Base-by-base conservation (phyloP, 345 rosid genomes). In the Rhodomyrtus tomentosa region DNA sequence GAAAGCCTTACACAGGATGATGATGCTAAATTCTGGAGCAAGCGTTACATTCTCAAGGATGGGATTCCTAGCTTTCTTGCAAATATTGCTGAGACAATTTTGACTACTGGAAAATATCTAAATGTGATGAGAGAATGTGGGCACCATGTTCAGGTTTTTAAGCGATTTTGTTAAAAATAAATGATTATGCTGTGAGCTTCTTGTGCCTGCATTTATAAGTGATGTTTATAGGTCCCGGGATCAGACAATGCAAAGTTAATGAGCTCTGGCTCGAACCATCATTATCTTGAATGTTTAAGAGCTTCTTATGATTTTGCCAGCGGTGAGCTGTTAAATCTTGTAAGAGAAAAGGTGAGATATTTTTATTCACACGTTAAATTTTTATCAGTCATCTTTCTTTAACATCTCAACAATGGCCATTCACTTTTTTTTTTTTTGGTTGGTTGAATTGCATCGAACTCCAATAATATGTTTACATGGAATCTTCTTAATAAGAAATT, bases 71-170 rank as follows among this genome's bases (percentile, higher is more conserved):
- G 96, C 92, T 97, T 95, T 92, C 98, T 95, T 89, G 93, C 96
- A 88, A 97, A 95, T 87, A 93, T 94, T 88, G 94, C 98, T 50
- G 95, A 95, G 89, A 95, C 93, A 84, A 93, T 95, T 94, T 91
- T 97, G 91, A 97, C 99, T 42, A 95, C 99, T 14, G 98, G 99
- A 82, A 97, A 97, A 88, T 97, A 94, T 93, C 88, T 97, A 56
- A 97, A 97, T 89, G 98, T 97, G 88, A 94, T 95, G 99, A 92
- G 99, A 90, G 99, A 97, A 91, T 97, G 99, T 88, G 99, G 99
- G 62, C 96, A 95, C 89, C 93, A 90, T 88, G 98, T 95, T 90
- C 99, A 95, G 96, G 99, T 95, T 89, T 82, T 81, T 51, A 80
- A 83, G 40, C 49, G 36, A 53, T 83, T 82, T 50, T 79, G 18